A percentile compares a stretch with the other conserved stretches of the same genome.
These are phyloP conservation scores for Lachancea sp. DNA, from an alignment of 805 yeast species.

Conservation along the genomic window DNA sequence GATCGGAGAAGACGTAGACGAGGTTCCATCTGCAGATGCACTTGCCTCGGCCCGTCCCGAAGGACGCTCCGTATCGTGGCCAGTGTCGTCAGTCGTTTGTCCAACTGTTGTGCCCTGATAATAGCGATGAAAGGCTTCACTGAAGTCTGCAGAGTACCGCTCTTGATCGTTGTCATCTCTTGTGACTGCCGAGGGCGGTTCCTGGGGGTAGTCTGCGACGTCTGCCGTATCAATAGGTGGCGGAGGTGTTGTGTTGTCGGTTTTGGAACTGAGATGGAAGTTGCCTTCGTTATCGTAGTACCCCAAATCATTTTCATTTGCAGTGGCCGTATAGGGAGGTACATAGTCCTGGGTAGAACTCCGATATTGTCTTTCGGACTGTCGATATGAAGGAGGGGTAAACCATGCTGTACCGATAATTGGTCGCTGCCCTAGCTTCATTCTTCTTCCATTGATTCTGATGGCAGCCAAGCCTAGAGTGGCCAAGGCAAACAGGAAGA, in stretches of 20 bases:
- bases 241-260: conserved; percentile 28
- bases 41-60: neutral
- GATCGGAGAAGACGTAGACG: neutral
- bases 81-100: neutral
- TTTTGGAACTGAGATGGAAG: conserved; percentile 36
- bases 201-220: neutral
- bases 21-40: neutral
- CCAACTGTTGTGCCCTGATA: conserved; percentile 4
- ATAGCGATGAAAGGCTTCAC: conserved; percentile 2
- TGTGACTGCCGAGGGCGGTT: conserved; percentile 4
- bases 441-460: conserved; percentile 48
- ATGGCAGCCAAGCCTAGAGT: conserved; percentile 46
- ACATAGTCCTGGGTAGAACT: conserved; percentile 37
- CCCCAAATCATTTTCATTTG: conserved; percentile 72
- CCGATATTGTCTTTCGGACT: conserved; percentile 51
- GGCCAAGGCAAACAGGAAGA: conserved; percentile 45
- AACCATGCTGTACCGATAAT: conserved; percentile 77
- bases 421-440: conserved; percentile 43
- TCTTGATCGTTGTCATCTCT: neutral
- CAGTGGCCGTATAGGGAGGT: conserved; percentile 61
- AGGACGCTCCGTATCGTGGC: neutral
- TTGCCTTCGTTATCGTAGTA: conserved; percentile 61
- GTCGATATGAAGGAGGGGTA: conserved; percentile 74
- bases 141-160: neutral
- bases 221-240: conserved; percentile 10